Conservation (phyloP, 2,329 filamentous ascomycete genomes). For the Pleomassaria siparia region DNA sequence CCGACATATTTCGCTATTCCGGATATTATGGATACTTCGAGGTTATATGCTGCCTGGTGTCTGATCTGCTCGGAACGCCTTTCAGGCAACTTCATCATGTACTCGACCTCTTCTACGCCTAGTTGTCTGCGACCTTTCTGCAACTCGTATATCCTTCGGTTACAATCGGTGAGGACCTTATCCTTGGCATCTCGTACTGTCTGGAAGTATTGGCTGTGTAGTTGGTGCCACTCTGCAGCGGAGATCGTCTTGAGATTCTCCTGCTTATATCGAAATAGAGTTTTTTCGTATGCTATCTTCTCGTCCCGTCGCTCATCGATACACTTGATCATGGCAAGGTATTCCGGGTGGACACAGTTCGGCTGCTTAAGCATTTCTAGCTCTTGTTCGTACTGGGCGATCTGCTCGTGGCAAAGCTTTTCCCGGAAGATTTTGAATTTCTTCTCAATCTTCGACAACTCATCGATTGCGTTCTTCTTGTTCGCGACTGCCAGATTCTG, state of each 20-base stretch:
- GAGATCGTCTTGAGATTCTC: conserved; percentile 70
- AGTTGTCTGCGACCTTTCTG: conserved; percentile 82
- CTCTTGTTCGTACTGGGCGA: conserved; percentile 75
- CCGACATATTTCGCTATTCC: conserved; percentile 94
- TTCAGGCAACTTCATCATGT: conserved; percentile 77
- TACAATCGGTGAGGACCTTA: conserved; percentile 74
- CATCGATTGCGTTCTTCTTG: conserved; percentile 77
- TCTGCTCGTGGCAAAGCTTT: conserved; percentile 83
- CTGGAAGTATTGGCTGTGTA: conserved; percentile 90
- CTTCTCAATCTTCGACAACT: conserved; percentile 78
- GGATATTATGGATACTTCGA: conserved; percentile 86
- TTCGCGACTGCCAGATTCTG: conserved; percentile 61
- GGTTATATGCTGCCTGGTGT: conserved; percentile 90
- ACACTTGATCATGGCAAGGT: conserved; percentile 84
- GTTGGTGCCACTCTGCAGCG: conserved; percentile 79
- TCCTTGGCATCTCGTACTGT: conserved; percentile 81
- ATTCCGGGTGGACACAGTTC: conserved; percentile 79
- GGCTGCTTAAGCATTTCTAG: conserved; percentile 61
- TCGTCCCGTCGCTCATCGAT: conserved; percentile 80
- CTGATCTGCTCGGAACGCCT: conserved; percentile 75
- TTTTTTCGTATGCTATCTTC: conserved; percentile 74
- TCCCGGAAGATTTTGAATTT: conserved; percentile 86
- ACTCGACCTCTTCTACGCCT: conserved; percentile 78
- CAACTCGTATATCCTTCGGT: conserved; percentile 89
- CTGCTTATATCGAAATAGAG: conserved; percentile 71